A percentile compares a stretch with the other conserved stretches of the same genome.
These are phyloP conservation scores for Parasarocladium wereldwijsianum DNA, from an alignment of 2,329 filamentous ascomycete species.

Conservation along the genomic window DNA sequence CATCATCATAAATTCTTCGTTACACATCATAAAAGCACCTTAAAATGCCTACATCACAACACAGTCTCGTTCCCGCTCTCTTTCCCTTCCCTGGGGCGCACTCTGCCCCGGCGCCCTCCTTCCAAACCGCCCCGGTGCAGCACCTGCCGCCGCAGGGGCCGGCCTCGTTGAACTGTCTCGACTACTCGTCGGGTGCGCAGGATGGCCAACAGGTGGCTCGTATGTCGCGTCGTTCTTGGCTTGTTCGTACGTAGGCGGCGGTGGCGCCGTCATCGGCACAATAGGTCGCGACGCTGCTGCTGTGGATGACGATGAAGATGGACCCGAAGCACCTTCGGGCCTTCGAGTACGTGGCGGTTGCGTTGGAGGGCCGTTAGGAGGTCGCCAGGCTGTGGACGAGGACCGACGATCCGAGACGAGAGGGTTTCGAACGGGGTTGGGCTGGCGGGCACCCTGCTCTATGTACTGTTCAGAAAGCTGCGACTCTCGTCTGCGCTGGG, in stretches of 20 bases:
- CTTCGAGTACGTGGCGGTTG: too few species aligned
- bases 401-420: not conserved
- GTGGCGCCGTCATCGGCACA: too few species aligned
- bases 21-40: slow-evolving; percentile 4
- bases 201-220: slow-evolving; percentile 35
- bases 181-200: slow-evolving; percentile 29
- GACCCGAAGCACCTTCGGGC: too few species aligned
- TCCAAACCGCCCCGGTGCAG: too few species aligned
- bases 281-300: too few species aligned
- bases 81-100: slow-evolving; percentile 10
- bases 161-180: slow-evolving; percentile 7
- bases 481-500: slow-evolving; percentile 49
- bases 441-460: slow-evolving; percentile 40
- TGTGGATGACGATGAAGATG: too few species aligned
- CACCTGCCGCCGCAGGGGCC: slow-evolving; percentile 10
- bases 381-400: slow-evolving; percentile 4
- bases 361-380: slow-evolving; percentile 13
- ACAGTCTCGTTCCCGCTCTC: slow-evolving; percentile 23
- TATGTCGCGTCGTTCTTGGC: slow-evolving; percentile 36
- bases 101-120: too few species aligned
- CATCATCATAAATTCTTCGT: not conserved
- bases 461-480: slow-evolving; percentile 57
- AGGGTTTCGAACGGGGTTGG: slow-evolving; percentile 5
- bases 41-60: slow-evolving; percentile 26
- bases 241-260: slow-evolving; percentile 44